Base-by-base conservation (phyloP, 2,329 filamentous ascomycete genomes). In the Calonectria pauciramosa region DNA sequence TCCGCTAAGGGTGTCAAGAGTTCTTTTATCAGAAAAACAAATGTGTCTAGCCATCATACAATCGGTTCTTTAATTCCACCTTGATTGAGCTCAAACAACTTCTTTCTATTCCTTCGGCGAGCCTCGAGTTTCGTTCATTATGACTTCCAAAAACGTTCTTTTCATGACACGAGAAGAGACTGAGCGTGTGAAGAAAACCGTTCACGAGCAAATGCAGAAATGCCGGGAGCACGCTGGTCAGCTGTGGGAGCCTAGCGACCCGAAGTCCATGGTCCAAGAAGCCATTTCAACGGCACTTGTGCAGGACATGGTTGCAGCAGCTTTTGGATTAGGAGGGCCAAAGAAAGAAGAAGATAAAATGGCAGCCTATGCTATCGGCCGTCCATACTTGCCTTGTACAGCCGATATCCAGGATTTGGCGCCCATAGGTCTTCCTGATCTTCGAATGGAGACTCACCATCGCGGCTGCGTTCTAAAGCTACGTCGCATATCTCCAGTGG, bases 101-200 rank as follows among this genome's bases (percentile, higher is more conserved):
- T 44, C 6, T 20, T 7, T 20, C 4, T 4, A 10, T 20, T 16
- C 16, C 30, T 34, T 56, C 28, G 18, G 2, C 16, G 28, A n/a
- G 20, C 7, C 28, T 26, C 32, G 11, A 36, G 8, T 16, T 8
- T n/a, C 14, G 8, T 47, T 41, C 23, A 28, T 14, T 2, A 82
- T 82, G 81, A 18, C 73, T 18, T 60, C 72, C 60, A 77, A 72
- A 14, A 78, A 79, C 36, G 85, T 82, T 0, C 73, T 86, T 23
- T 84, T 83, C 51, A 78, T 85, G 74, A 82, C 84, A 0, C 76
- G 76, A 0, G 76, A 81, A 28, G 84, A 85, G 67, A 80, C 80
- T 1, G 74, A 79, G 11, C 82, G 82, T 6, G 79, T 85, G 13
- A 77, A 74, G 51, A 76, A 71, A 1, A 81, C 76, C 0, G 68